A percentile compares a stretch with the other conserved stretches of the same genome.
phyloP scores from a whole-genome alignment of 805 yeast genomes.

The Lachancea sp. region DNA sequence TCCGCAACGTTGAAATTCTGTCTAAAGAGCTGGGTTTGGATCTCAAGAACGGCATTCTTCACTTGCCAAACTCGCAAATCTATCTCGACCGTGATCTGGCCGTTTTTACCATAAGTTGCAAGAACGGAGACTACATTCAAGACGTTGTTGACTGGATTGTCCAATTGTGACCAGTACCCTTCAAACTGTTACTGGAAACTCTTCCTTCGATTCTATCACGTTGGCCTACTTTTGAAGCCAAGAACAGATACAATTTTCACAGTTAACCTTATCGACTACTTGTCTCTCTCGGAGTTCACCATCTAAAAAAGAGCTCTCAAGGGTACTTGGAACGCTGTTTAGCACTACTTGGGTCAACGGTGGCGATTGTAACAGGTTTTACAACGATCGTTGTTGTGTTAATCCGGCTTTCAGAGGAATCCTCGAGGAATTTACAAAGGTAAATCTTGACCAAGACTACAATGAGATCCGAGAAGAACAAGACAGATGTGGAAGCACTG shows the following conservation, averaged over 20 bases:
- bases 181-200: background rate
- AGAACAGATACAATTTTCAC: too few species aligned
- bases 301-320: too few species aligned
- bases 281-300: too few species aligned
- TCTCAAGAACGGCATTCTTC: conserved; percentile 15
- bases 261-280: too few species aligned
- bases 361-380: too few species aligned
- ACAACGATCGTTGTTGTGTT: too few species aligned
- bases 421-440: too few species aligned
- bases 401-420: too few species aligned
- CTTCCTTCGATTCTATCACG: too few species aligned
- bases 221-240: too few species aligned
- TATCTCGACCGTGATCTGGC: conserved; percentile 19
- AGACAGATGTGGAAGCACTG: background rate
- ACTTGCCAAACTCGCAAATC: conserved; percentile 10
- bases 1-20: conserved; percentile 17
- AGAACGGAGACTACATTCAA: conserved; percentile 16
- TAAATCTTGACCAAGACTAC: background rate
- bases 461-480: background rate
- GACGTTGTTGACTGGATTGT: conserved; percentile 19
- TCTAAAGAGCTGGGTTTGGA: conserved; percentile 20
- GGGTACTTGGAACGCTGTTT: too few species aligned
- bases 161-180: conserved; percentile 11
- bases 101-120: conserved; percentile 19
- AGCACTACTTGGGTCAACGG: too few species aligned